Base-by-base conservation (phyloP, 2,329 filamentous ascomycete species). In the Sclerotinia spermophila region DNA sequence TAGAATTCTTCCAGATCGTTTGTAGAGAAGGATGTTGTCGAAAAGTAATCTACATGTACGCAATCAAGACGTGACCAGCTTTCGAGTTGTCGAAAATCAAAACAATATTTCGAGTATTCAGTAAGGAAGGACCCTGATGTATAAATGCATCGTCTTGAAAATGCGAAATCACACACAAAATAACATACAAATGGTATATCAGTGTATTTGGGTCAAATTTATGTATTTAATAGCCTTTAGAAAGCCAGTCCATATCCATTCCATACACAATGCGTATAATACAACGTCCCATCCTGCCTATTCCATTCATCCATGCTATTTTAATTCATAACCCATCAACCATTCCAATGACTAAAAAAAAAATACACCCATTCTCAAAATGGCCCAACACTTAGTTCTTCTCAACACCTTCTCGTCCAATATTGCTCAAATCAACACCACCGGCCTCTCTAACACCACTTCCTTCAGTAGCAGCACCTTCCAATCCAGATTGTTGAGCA, bases 391-490 rank as follows among this genome's bases (percentile, higher is more conserved):
- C 24, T 38, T 48, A 66, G 17, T 68, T 30, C 55, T 62, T 82
- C 45, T 92, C 89, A 73, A 83, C 82, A 30, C 83, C 89, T 80
- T 92, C 84, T 59, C 90, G 84, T 19, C 90, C 91, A 70, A 92
- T 84, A 51, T 82, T 81, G 78, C 84, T 88, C 79, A 90, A 82
- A 77, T 87, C 85, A 59, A 84, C 83, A 6, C 84, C 82, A 21
- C 81, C 84, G 59, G 80, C 79, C 35, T 82, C 77, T 75, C 86
- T 80, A 59, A 82, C 85, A 74, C 83, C 84, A 75, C 83, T 86
- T 56, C 83, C 83, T 73, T 85, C 86, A 53, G 89, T 89, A 6
- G 87, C 86, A 5, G 88, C 87, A 71, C 83, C 88, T 30, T 86
- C 83, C 66, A 91, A 81, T 11, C 87, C 88, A 35, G 83, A 81